Base-by-base conservation (phyloP, 78 protist genomes). In the Speleostelium caveatum region DNA sequence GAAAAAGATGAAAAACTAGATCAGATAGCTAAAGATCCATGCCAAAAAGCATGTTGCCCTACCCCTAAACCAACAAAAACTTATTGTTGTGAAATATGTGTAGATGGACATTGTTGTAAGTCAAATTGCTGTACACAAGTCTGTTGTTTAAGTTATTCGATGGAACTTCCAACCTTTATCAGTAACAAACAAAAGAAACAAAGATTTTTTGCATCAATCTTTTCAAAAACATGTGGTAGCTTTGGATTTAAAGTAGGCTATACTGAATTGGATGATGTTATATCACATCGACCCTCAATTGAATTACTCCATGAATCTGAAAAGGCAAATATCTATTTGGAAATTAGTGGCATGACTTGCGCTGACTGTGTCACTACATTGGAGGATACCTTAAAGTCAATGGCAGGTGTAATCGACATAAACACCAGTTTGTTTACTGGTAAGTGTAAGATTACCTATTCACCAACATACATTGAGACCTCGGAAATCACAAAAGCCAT, bases 1-100 rank as follows among this genome's bases (percentile, higher is more conserved):
- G 38, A 22, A 7, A 19, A 16, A 41, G 32, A 35, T 39, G 26
- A 38, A 33, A 33, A 62, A 16, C n/a, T 17, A 1, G 58, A 32
- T 26, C 75, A n/a, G n/a, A n/a, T n/a, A n/a, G n/a, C 22, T 17
- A 17, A 22, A 1, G 55, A 38, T 26, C 14, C 32, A 51, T n/a
- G 12, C 26, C 7, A 8, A 56, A 59, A 60, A 59, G 32, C 67
- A 22, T 33, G n/a, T 65, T 65, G 72, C 28, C 16, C 30, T 22
- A 58, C 63, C 7, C 7, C 53, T 24, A 73, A 6, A 1, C 1
- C 67, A 58, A 33, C 4, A n/a, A 24, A 56, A 33, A 33, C 32
- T 24, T 56, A 58, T 30, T 80, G 89, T 65, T 80, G 89, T 32
- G 75, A 80, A 4, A 55, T 80, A 26, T 80, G 89, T 56, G 28